A percentile compares a stretch with the other conserved stretches of the same genome.
These are phyloP conservation scores for Chiua virens DNA, from an alignment of 768 basidiomycete species.

Conservation along the genomic window DNA sequence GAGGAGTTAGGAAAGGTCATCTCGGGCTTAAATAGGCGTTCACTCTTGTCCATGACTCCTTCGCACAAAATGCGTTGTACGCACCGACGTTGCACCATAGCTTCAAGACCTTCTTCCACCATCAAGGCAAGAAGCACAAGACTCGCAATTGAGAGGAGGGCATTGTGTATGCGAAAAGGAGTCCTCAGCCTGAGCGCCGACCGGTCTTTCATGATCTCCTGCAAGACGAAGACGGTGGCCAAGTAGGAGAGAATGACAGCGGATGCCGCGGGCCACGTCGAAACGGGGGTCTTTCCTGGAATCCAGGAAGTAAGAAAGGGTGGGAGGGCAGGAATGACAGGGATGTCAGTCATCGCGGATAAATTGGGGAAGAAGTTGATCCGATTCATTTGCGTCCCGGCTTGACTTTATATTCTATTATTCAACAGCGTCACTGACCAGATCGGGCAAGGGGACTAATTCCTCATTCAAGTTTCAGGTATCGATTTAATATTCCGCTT, in stretches of 20 bases:
- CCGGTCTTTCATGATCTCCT: constrained; percentile 77
- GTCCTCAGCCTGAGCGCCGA: constrained; percentile 67
- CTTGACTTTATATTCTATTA: not conserved
- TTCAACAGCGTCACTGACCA: not conserved
- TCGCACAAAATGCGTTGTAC: constrained; percentile 73
- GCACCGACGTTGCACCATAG: constrained; percentile 68
- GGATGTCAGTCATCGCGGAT: constrained; percentile 5
- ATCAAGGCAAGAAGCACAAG: constrained; percentile 74
- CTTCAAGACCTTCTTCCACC: constrained; percentile 81
- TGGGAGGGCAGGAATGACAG: constrained; percentile 40
- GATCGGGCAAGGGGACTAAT: too few species aligned
- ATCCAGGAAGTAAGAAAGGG: constrained; percentile 62
- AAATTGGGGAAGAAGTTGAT: not conserved
- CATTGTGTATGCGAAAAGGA: constrained; percentile 84
- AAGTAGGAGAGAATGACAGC: constrained; percentile 77
- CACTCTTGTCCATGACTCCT: constrained; percentile 81
- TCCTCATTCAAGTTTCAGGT: too few species aligned
- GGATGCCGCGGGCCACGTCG: constrained; percentile 67
- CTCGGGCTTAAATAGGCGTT: constrained; percentile 27
- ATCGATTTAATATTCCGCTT: too few species aligned
- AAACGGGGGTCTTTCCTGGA: constrained; percentile 75
- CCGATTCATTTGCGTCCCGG: too few species aligned
- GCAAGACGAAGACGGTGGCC: constrained; percentile 77
- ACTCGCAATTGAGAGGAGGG: constrained; percentile 81
- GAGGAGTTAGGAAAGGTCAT: constrained; percentile 1